These are phyloP conservation scores for Exophiala lecanii-corni DNA, from an alignment of 2,329 filamentous ascomycete genomes.

Conservation along the genomic window DNA sequence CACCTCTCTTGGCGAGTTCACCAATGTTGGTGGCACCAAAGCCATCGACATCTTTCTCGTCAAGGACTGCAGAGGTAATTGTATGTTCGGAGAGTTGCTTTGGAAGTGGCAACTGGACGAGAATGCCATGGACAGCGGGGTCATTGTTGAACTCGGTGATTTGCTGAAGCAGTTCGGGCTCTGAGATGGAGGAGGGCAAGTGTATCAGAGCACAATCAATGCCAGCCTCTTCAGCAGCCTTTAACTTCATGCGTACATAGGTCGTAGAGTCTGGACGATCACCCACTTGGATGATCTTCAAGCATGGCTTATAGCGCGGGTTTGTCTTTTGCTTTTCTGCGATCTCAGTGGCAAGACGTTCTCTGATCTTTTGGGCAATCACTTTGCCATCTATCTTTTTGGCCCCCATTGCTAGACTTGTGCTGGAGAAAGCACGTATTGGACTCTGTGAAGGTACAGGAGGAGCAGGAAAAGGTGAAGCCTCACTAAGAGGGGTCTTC, in stretches of 20 bases:
- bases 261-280: slow-evolving; percentile 90
- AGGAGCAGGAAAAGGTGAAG: slow-evolving; percentile 11
- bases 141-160: slow-evolving; percentile 84
- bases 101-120: slow-evolving; percentile 89
- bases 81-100: slow-evolving; percentile 84
- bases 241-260: slow-evolving; percentile 99
- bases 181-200: slow-evolving; percentile 73
- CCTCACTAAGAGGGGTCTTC: slow-evolving; percentile 1
- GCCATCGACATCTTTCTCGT: slow-evolving; percentile 96
- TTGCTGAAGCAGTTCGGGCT: slow-evolving; percentile 78
- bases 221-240: slow-evolving; percentile 91
- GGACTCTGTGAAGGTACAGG: slow-evolving; percentile 23
- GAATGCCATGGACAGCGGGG: slow-evolving; percentile 77
- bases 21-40: slow-evolving; percentile 94
- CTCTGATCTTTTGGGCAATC: slow-evolving; percentile 87
- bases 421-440: slow-evolving; percentile 45
- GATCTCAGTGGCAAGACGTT: slow-evolving; percentile 75
- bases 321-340: slow-evolving; percentile 74
- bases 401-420: slow-evolving; percentile 68
- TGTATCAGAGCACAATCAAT: slow-evolving; percentile 84
- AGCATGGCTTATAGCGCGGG: slow-evolving; percentile 78
- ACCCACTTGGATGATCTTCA: slow-evolving; percentile 97
- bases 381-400: slow-evolving; percentile 92
- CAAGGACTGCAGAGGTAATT: slow-evolving; percentile 82
- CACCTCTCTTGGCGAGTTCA: slow-evolving; percentile 92